A percentile compares a stretch with the other conserved stretches of the same genome.
Evolutionary conservation across 2,329 filamentous ascomycete genomes (phyloP).

Genomic region (Arthrobotrys conoides): DNA sequence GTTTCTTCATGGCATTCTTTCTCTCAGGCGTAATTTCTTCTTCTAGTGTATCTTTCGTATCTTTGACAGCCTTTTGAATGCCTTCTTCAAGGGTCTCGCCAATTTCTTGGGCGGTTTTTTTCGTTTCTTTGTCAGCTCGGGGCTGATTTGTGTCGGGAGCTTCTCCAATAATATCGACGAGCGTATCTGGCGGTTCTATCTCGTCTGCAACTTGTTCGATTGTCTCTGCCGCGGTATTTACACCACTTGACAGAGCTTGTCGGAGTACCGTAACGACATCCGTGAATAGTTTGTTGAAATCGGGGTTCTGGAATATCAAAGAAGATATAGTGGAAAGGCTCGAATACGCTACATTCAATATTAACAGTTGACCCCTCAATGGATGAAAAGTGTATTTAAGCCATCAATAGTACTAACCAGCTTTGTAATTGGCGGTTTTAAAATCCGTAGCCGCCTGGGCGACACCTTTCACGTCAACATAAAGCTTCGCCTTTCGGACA

Average conservation of each 20-base stretch:
- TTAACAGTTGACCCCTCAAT: constrained; percentile 25
- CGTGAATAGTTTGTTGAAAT: constrained; percentile 87
- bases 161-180: constrained; percentile 68
- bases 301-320: constrained; percentile 88
- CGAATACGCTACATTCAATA: constrained; percentile 76
- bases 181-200: constrained; percentile 77
- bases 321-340: constrained; percentile 87
- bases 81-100: constrained; percentile 67
- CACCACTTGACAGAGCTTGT: constrained; percentile 89
- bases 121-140: constrained; percentile 70
- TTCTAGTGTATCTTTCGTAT: constrained; percentile 69
- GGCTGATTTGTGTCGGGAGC: constrained; percentile 69
- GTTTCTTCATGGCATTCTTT: constrained; percentile 78
- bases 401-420: constrained; percentile 71
- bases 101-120: constrained; percentile 68
- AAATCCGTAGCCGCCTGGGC: constrained; percentile 74
- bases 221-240: constrained; percentile 81
- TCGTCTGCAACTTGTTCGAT: constrained; percentile 81
- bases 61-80: constrained; percentile 69
- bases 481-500: constrained; percentile 79
- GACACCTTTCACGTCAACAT: constrained; percentile 77
- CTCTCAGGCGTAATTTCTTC: constrained; percentile 70
- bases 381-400: neutral
- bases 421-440: constrained; percentile 79
- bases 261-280: constrained; percentile 84